Evolutionary conservation across 176 grass and related monocot species (phyloP).

Genomic region (Carex kokanica): DNA sequence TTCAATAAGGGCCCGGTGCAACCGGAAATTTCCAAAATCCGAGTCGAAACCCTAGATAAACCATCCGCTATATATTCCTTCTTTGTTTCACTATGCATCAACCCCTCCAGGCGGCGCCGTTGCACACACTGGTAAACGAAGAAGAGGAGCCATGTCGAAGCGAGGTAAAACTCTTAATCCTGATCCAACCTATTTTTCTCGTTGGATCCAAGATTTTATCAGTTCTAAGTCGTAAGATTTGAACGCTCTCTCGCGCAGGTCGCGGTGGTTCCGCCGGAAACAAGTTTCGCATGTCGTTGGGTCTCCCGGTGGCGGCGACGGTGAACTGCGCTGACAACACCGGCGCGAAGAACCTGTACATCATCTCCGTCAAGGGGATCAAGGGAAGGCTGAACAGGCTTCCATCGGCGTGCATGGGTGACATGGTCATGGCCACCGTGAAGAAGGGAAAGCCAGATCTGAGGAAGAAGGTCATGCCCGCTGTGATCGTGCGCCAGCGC

Average conservation of each 20-base stretch:
- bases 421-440: constrained; percentile 40
- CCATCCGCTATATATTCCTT: neutral
- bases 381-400: constrained; percentile 33
- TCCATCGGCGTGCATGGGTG: constrained; percentile 31
- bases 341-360: constrained; percentile 37
- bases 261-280: constrained; percentile 31
- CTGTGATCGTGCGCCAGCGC: constrained; percentile 34
- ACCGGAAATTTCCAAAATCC: neutral
- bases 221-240: neutral
- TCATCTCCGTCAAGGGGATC: constrained; percentile 42
- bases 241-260: neutral
- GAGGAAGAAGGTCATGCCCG: constrained; percentile 40
- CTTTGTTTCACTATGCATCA: neutral
- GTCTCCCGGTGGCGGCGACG: constrained; percentile 35
- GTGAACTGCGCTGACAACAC: constrained; percentile 41
- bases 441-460: constrained; percentile 40
- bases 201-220: neutral
- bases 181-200: neutral
- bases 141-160: constrained; percentile 23
- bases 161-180: neutral
- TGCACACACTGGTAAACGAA: neutral
- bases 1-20: neutral
- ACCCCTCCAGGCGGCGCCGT: constrained; percentile 2
- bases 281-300: constrained; percentile 39
- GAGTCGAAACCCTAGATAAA: constrained; percentile 3